Evolutionary conservation across 352 stramenopile species (phyloP), one percentile per base, ranked within the genome.

Genomic region (Phytophthora citricola): DNA sequence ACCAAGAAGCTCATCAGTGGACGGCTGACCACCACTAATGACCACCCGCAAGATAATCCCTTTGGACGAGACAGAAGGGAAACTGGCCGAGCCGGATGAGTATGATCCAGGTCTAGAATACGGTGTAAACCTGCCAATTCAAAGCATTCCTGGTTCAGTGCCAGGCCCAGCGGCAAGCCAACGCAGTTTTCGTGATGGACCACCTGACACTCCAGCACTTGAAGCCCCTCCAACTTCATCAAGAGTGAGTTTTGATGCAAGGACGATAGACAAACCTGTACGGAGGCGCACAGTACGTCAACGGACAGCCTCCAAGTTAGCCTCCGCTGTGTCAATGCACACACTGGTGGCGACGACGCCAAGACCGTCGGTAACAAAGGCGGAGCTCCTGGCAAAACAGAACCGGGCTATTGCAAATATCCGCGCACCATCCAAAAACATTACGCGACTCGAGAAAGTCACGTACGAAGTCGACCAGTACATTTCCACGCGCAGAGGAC

Each of bases 401-500:
- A 65, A 73, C 17, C 46, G 36, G 50, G 56, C 63, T 2, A 69
- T 75, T 11, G 57, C 63, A 5, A 71, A 60, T 17, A 65, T 68
- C 34, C 63, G 63, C 27, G 56, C 38, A 8, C 67, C 67, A 17
- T 48, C 62, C 20, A 63, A 57, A 20, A 46, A 79, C 11, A 78
- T 90, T 20, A 75, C 73, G 3, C 31, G 48, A 3, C n/a, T 60
- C 4, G 83, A 87, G n/a, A 72, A 75, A 32, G 32, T 74, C 11
- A 71, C 71, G 8, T 92, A 92, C 50, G 61, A 66, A 34, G 50
- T 91, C 11, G 81, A 92, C 51, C 65, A 75, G 29, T 87, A 89
- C 56, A 89, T 92, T 36, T 89, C 81, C 11, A 89, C 79, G 0
- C 75, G 76, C n/a, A 63, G 27, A 7, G 84, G 84, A 1, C 84